A percentile compares a stretch with the other conserved stretches of the same genome.
phyloP scores from a whole-genome alignment of 2,329 filamentous ascomycete genomes.

The Eutypa lata region DNA sequence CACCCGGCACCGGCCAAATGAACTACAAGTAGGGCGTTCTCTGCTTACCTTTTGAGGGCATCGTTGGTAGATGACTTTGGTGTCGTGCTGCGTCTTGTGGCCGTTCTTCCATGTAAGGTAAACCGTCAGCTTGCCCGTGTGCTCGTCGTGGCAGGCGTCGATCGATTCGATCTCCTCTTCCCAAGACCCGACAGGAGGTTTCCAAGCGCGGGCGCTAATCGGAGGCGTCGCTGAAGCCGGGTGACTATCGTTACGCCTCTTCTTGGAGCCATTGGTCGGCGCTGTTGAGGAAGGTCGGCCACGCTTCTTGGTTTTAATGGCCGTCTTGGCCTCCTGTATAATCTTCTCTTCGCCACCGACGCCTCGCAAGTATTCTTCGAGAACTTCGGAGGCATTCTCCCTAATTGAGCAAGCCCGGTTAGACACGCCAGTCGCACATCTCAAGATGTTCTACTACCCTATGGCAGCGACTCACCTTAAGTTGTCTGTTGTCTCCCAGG shows the following conservation, averaged over 20 bases:
- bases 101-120: conserved; percentile 73
- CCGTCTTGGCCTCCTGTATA: conserved; percentile 47
- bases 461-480: conserved; percentile 43
- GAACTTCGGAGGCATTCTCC: conserved; percentile 55
- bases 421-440: not conserved
- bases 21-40: not conserved
- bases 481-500: conserved; percentile 78
- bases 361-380: conserved; percentile 60
- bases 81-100: conserved; percentile 70
- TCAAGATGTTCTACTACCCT: too few relatives aligned
- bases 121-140: conserved; percentile 57
- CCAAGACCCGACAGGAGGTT: conserved; percentile 71
- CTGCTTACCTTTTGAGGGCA: conserved; percentile 70
- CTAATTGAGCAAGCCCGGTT: conserved; percentile 28
- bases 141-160: conserved; percentile 68
- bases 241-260: conserved; percentile 47
- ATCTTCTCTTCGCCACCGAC: conserved; percentile 63
- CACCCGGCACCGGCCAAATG: not conserved
- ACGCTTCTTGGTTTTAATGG: conserved; percentile 56
- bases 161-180: conserved; percentile 69
- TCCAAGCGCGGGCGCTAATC: conserved; percentile 49
- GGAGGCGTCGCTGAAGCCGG: conserved; percentile 48
- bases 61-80: conserved; percentile 66
- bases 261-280: conserved; percentile 39
- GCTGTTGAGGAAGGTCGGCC: conserved; percentile 42